Percentiles rank a stretch among this genome's conserved stretches.
Conservation (phyloP, 2,329 filamentous ascomycete genomes). For the Penicillium occitanis region DNA sequence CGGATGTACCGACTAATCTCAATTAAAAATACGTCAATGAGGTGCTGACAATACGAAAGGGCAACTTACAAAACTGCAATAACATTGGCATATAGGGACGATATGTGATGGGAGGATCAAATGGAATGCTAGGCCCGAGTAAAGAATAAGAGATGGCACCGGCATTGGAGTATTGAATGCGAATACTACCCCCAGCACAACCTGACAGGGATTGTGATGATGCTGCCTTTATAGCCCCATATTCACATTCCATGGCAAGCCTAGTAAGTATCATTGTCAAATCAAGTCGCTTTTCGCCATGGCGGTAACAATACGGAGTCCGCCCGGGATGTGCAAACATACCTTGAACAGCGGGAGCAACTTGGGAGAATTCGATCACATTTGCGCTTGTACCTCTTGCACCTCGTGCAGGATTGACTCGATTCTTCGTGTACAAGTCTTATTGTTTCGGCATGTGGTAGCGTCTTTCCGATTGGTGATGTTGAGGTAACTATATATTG, state of each 20-base stretch:
- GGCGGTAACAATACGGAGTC: not conserved
- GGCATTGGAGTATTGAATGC: not conserved
- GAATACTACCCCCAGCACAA: not conserved
- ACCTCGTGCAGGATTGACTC: not conserved
- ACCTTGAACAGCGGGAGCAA: slow-evolving; percentile 12
- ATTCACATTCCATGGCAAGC: not conserved
- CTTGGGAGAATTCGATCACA: slow-evolving; percentile 1
- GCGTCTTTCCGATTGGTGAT: not conserved
- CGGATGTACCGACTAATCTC: not conserved
- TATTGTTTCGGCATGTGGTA: not conserved
- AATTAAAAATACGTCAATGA: not conserved
- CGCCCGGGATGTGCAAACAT: not conserved
- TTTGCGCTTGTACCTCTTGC: slow-evolving; percentile 8
- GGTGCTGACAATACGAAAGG: not conserved
- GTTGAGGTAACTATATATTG: not conserved
- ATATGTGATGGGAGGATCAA: not conserved
- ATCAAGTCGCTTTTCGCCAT: not conserved
- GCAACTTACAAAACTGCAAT: not conserved
- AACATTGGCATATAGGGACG: slow-evolving; percentile 1
- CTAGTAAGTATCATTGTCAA: not conserved
- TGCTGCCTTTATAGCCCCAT: not conserved
- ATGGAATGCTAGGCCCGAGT: not conserved
- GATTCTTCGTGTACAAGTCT: not conserved
- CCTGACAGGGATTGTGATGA: not conserved
- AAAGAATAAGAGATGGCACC: not conserved